These are phyloP conservation scores for Amanita pallidorosea DNA, from an alignment of 768 basidiomycete genomes.

Conservation along the genomic window DNA sequence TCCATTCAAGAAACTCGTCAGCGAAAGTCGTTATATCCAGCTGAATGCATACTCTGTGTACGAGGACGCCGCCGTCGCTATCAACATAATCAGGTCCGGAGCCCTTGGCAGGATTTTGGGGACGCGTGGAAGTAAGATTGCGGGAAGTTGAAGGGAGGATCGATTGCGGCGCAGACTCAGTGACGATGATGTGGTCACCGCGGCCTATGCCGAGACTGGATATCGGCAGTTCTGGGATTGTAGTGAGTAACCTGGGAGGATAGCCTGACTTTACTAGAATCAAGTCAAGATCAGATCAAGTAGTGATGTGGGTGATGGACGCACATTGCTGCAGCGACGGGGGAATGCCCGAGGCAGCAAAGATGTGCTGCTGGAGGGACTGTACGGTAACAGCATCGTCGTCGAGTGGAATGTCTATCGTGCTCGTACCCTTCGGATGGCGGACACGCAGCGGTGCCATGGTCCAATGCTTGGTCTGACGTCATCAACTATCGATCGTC, in stretches of 20 bases:
- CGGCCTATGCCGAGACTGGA: slow-evolving; percentile 63
- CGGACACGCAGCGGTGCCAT: slow-evolving; percentile 76
- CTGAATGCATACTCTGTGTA: slow-evolving; percentile 52
- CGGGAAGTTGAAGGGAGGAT: slow-evolving; percentile 5
- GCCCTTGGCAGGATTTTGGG: background rate
- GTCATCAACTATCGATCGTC: background rate
- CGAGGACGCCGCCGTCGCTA: slow-evolving; percentile 51
- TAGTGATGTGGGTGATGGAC: slow-evolving; percentile 14
- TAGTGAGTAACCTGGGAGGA: slow-evolving; percentile 64
- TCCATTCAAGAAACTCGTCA: slow-evolving; percentile 14
- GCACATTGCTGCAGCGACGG: slow-evolving; percentile 71
- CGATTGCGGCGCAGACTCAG: slow-evolving; percentile 18
- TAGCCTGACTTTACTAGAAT: slow-evolving; percentile 71
- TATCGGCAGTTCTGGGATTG: slow-evolving; percentile 65
- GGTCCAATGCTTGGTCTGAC: background rate
- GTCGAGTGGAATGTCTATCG: slow-evolving; percentile 59
- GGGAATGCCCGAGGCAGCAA: slow-evolving; percentile 52
- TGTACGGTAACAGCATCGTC: slow-evolving; percentile 45
- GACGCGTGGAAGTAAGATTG: background rate
- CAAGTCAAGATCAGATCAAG: slow-evolving; percentile 1
- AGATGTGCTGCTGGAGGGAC: slow-evolving; percentile 69
- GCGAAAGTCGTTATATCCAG: background rate
- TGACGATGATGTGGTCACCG: slow-evolving; percentile 86
- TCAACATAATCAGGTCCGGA: slow-evolving; percentile 43
- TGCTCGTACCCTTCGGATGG: slow-evolving; percentile 76